Evolutionary conservation across 2,329 filamentous ascomycete species (phyloP).

Genomic region (Venturia nashicola): DNA sequence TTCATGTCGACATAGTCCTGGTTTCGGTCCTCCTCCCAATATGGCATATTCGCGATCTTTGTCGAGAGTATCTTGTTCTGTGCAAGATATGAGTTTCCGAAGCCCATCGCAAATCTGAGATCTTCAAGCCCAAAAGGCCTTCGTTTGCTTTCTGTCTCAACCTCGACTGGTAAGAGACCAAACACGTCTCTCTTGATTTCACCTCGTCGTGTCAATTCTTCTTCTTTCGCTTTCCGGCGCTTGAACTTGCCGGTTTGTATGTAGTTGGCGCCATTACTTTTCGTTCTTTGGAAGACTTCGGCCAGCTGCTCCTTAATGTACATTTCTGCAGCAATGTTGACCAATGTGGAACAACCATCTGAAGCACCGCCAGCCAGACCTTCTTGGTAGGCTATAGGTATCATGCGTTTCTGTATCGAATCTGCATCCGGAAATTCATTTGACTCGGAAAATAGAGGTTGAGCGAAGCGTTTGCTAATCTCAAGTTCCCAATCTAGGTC

Average conservation of each 20-base stretch:
- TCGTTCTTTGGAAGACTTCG: slow-evolving; percentile 40
- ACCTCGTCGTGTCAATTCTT: slow-evolving; percentile 46
- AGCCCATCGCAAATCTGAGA: slow-evolving; percentile 59
- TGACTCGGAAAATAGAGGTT: slow-evolving; percentile 47
- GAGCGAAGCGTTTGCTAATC: slow-evolving; percentile 51
- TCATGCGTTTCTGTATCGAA: slow-evolving; percentile 46
- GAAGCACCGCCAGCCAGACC: slow-evolving; percentile 43
- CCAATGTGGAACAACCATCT: slow-evolving; percentile 43
- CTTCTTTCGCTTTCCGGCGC: slow-evolving; percentile 62
- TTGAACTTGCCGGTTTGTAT: slow-evolving; percentile 72
- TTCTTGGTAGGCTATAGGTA: slow-evolving; percentile 54
- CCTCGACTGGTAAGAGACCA: slow-evolving; percentile 69
- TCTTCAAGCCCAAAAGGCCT: slow-evolving; percentile 67
- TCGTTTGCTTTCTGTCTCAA: slow-evolving; percentile 60
- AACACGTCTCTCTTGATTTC: slow-evolving; percentile 62
- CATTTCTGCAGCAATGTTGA: slow-evolving; percentile 49
- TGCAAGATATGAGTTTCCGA: slow-evolving; percentile 63
- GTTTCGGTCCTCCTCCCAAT: slow-evolving; percentile 2
- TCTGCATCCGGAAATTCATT: slow-evolving; percentile 49
- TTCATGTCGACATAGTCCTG: neutral
- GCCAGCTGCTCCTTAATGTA: slow-evolving; percentile 50
- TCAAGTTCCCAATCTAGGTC: slow-evolving; percentile 47
- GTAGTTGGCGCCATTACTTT: slow-evolving; percentile 40
- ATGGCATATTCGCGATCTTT: slow-evolving; percentile 2
- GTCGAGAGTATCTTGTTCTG: slow-evolving; percentile 25